Evolutionary conservation across 345 rosid species (phyloP).

Genomic region (Brassica napus): Da-Ae NC_063442.1:18180001-18180500

Average conservation of each 20-base stretch:
- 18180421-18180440: constrained; percentile 9
- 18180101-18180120: constrained; percentile 5
- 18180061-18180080: constrained; percentile 10
- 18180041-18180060: constrained; percentile 9
- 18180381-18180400: constrained; percentile 32
- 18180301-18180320: constrained; percentile 5
- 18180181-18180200: background rate
- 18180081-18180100: background rate
- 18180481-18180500: background rate
- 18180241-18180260: constrained; percentile 3
- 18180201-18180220: background rate
- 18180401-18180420: constrained; percentile 7
- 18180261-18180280: constrained; percentile 15
- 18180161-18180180: background rate
- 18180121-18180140: background rate
- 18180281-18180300: constrained; percentile 3
- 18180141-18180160: background rate
- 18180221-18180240: constrained; percentile 14
- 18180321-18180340: constrained; percentile 27
- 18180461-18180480: background rate
- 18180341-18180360: constrained; percentile 26
- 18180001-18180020: constrained; percentile 7
- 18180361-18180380: constrained; percentile 23
- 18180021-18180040: constrained; percentile 10
- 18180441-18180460: background rate